Evolutionary conservation across 2,329 filamentous ascomycete species (phyloP).

Genomic region (Alternaria ventricosa): DNA sequence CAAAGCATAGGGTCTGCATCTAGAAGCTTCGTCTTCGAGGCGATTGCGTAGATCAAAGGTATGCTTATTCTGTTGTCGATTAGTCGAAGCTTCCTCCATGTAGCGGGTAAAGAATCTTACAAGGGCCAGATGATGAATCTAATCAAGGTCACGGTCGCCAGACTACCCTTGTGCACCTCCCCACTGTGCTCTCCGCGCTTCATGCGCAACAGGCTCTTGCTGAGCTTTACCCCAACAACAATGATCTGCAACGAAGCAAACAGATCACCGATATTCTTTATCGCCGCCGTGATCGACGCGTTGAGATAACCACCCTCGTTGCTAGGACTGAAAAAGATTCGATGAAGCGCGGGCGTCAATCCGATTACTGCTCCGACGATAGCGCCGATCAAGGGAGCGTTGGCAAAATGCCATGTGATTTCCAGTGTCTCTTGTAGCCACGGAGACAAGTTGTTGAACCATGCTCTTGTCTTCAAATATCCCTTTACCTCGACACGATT

Average conservation of each 20-base stretch:
- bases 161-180: slow-evolving; percentile 57
- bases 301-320: slow-evolving; percentile 68
- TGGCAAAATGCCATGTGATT: slow-evolving; percentile 61
- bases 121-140: slow-evolving; percentile 68
- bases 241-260: slow-evolving; percentile 71
- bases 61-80: slow-evolving; percentile 54
- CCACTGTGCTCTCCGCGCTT: slow-evolving; percentile 52
- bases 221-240: slow-evolving; percentile 70
- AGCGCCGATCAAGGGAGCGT: slow-evolving; percentile 68
- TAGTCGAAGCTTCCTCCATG: not conserved
- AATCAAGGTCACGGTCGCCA: slow-evolving; percentile 60
- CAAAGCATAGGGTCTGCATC: slow-evolving; percentile 68
- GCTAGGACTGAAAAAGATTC: slow-evolving; percentile 65
- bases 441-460: slow-evolving; percentile 46
- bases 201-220: slow-evolving; percentile 58
- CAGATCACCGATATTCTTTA: slow-evolving; percentile 67
- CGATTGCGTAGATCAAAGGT: slow-evolving; percentile 61
- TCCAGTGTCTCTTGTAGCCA: slow-evolving; percentile 51
- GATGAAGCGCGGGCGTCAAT: slow-evolving; percentile 64
- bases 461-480: slow-evolving; percentile 43
- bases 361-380: slow-evolving; percentile 65
- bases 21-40: slow-evolving; percentile 59
- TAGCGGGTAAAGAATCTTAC: slow-evolving; percentile 9
- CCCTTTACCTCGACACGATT: slow-evolving; percentile 41
- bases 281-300: slow-evolving; percentile 68